Percentiles rank a stretch among this genome's conserved stretches.
Conservation (phyloP, 495 filamentous ascomycete species). For the Aspergillus bertholletiae region DNA sequence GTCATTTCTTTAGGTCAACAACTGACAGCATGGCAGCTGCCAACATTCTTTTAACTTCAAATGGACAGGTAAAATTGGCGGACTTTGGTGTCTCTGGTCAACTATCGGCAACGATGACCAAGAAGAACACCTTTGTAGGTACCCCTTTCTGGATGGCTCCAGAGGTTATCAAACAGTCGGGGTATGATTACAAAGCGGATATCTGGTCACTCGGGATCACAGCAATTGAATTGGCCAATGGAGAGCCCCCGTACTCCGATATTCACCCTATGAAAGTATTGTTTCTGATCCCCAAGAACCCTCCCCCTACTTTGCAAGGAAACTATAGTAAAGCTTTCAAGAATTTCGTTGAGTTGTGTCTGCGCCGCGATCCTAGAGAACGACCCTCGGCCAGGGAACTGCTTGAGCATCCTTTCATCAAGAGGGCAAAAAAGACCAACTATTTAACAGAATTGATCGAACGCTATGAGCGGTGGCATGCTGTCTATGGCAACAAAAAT, state of each 20-base stretch:
- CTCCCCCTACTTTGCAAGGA: conserved; percentile 77
- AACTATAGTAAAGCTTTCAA: conserved; percentile 89
- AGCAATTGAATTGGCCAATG: conserved; percentile 85
- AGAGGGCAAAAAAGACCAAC: conserved; percentile 82
- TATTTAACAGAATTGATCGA: conserved; percentile 93
- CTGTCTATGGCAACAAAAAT: conserved; percentile 52
- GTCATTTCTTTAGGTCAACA: background rate
- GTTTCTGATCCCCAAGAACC: conserved; percentile 94
- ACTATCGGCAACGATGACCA: conserved; percentile 98
- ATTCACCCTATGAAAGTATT: conserved; percentile 99
- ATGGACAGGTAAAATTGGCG: conserved; percentile 93
- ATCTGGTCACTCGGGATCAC: conserved; percentile 99
- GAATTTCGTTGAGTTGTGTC: conserved; percentile 85
- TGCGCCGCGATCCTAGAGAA: conserved; percentile 83
- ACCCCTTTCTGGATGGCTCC: conserved; percentile 99
- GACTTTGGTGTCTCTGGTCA: conserved; percentile 98
- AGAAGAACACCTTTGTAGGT: conserved; percentile 98
- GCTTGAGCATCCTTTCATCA: conserved; percentile 84
- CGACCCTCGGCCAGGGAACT: conserved; percentile 84
- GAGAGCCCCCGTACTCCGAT: conserved; percentile 92
- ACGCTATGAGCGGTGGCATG: conserved; percentile 80
- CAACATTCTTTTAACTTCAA: conserved; percentile 80
- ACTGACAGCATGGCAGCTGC: conserved; percentile 57
- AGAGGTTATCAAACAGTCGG: conserved; percentile 96
- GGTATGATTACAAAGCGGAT: conserved; percentile 97